Percentiles rank a stretch among this genome's conserved stretches.
Conservation (phyloP, 176 grass and related monocot genomes). For the Guadua angustifolia region DNA sequence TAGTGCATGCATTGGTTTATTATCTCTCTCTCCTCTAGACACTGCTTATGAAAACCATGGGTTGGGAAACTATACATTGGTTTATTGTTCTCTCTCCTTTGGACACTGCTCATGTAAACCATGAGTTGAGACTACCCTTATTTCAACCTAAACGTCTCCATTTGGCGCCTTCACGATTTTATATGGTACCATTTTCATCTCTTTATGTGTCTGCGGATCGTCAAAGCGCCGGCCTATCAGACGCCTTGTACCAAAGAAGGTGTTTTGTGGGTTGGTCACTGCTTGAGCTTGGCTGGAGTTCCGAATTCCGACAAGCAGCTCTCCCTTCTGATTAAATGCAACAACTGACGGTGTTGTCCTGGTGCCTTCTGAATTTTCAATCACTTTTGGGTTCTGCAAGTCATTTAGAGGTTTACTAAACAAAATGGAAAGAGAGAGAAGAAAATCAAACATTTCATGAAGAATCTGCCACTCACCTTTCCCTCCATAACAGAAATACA, state of each 20-base stretch:
- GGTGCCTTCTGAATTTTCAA: conserved; percentile 51
- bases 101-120: too few relatives aligned
- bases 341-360: conserved; percentile 57
- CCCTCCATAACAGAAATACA: conserved; percentile 57
- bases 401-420: not conserved
- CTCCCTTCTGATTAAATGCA: conserved; percentile 48
- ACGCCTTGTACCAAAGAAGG: conserved; percentile 45
- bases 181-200: conserved; percentile 53
- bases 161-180: conserved; percentile 46
- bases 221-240: conserved; percentile 46
- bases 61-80: too few relatives aligned
- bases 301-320: conserved; percentile 56
- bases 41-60: too few relatives aligned
- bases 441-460: not conserved
- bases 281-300: conserved; percentile 53
- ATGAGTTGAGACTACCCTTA: too few relatives aligned
- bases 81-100: too few relatives aligned
- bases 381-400: conserved; percentile 51
- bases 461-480: conserved; percentile 26
- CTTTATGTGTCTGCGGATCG: conserved; percentile 42
- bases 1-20: too few relatives aligned
- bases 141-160: conserved; percentile 53
- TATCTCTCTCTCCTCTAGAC: too few relatives aligned
- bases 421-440: not conserved
- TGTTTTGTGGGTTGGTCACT: conserved; percentile 49